Evolutionary conservation across 371 early-diverging fungal species (phyloP).

Genomic region (Umbelopsis sp.): DNA sequence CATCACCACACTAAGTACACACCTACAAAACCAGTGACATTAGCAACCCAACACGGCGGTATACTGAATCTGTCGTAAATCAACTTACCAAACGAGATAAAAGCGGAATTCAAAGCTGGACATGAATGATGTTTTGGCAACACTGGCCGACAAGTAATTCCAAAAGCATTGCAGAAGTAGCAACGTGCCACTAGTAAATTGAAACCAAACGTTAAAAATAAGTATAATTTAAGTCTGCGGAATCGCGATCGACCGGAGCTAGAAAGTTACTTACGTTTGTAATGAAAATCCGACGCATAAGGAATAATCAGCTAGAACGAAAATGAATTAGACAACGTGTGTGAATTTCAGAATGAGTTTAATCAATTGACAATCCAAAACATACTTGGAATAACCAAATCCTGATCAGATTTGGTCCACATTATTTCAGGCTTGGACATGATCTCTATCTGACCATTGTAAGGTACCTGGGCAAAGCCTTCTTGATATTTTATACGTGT

Average conservation of each 20-base stretch:
- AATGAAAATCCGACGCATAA: conserved; percentile 45
- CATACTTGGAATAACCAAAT: conserved; percentile 38
- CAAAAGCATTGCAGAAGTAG: conserved; percentile 56
- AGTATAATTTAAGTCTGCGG: neutral
- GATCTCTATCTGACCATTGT: conserved; percentile 33
- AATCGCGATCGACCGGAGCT: neutral
- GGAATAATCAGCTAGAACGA: conserved; percentile 27
- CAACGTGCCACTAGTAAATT: conserved; percentile 37
- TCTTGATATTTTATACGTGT: conserved; percentile 55
- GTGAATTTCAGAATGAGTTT: neutral
- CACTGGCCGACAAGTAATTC: conserved; percentile 55
- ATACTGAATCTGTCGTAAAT: neutral
- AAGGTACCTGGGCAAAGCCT: conserved; percentile 31
- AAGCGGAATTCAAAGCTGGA: conserved; percentile 51
- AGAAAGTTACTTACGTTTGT: conserved; percentile 42
- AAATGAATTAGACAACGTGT: neutral
- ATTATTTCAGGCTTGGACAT: conserved; percentile 43
- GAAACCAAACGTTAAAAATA: conserved; percentile 1
- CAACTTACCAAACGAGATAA: conserved; percentile 47
- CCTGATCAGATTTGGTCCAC: conserved; percentile 49
- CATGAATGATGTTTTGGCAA: conserved; percentile 53
- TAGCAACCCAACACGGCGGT: neutral
- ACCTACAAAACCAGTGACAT: conserved; percentile 25
- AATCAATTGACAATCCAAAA: neutral
- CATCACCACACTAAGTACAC: conserved; percentile 37